Evolutionary conservation across 805 yeast species (phyloP).

Genomic region (Diddensiella transvaalensis): DNA sequence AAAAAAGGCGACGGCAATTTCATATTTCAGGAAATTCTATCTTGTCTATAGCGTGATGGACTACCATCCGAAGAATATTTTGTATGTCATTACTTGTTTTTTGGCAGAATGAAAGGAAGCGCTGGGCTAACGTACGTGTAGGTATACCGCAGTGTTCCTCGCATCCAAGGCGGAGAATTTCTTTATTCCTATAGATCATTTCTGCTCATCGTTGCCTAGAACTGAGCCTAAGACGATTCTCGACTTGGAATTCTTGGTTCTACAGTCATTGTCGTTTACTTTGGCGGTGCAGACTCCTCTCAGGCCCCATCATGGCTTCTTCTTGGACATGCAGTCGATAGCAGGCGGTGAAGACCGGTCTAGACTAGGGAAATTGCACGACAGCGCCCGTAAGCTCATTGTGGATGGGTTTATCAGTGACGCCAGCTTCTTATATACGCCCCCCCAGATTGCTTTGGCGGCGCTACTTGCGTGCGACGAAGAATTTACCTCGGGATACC

Average conservation of each 20-base stretch:
- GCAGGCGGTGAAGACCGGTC: conserved; percentile 44
- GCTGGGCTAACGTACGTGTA: background rate
- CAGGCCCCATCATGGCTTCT: conserved; percentile 90
- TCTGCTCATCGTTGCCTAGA: conserved; percentile 66
- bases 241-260: conserved; percentile 71
- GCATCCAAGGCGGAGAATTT: conserved; percentile 93
- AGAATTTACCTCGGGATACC: conserved; percentile 16
- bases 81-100: conserved; percentile 30
- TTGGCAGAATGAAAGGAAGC: background rate
- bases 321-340: conserved; percentile 76
- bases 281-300: conserved; percentile 84
- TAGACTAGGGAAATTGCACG: conserved; percentile 65
- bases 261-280: conserved; percentile 74
- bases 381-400: conserved; percentile 60
- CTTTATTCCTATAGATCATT: conserved; percentile 79
- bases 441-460: conserved; percentile 94
- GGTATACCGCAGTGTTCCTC: conserved; percentile 71
- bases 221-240: conserved; percentile 63
- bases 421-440: conserved; percentile 73
- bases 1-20: conserved; percentile 70
- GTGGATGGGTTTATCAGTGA: conserved; percentile 73
- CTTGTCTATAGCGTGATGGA: conserved; percentile 80
- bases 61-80: conserved; percentile 76
- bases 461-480: conserved; percentile 60
- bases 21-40: conserved; percentile 78